These are phyloP conservation scores for Corinectria fuckeliana DNA, from an alignment of 2,329 filamentous ascomycete genomes.

Conservation along the genomic window DNA sequence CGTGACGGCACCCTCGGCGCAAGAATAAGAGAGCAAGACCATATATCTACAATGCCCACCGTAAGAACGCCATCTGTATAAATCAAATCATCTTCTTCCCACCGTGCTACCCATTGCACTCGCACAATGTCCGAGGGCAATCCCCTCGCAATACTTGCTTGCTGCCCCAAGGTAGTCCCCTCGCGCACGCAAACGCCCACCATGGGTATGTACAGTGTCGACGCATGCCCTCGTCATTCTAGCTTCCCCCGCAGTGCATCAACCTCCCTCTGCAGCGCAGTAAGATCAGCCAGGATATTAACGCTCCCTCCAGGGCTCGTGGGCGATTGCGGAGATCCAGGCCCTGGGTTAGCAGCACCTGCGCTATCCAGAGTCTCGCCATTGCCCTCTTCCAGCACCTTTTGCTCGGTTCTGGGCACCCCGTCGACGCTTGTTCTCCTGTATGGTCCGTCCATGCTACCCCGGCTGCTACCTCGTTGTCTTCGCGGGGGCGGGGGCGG, in stretches of 20 bases:
- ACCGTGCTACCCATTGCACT: not conserved
- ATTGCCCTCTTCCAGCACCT: constrained; percentile 24
- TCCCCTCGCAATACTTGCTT: not conserved
- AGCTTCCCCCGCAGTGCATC: constrained; percentile 62
- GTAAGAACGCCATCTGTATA: constrained; percentile 13
- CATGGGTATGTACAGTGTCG: not conserved
- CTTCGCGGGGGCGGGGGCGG: constrained; percentile 59
- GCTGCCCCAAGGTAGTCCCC: not conserved
- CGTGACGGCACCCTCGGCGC: constrained; percentile 7
- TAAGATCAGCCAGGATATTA: constrained; percentile 76
- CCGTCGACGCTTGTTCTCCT: constrained; percentile 45
- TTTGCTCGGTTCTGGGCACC: constrained; percentile 26
- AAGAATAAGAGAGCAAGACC: constrained; percentile 11
- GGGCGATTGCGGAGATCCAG: constrained; percentile 26
- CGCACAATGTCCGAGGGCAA: not conserved
- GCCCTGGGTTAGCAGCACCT: constrained; percentile 15
- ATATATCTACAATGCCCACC: constrained; percentile 28
- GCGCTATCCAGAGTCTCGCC: not conserved
- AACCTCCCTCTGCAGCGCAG: constrained; percentile 76
- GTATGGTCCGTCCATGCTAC: constrained; percentile 47
- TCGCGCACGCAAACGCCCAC: not conserved
- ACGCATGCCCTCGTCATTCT: constrained; percentile 26
- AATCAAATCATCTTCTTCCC: not conserved
- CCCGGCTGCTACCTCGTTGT: constrained; percentile 54
- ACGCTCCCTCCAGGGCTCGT: constrained; percentile 44